Base-by-base conservation (phyloP, 2,329 filamentous ascomycete species). In the Nannizziopsis barbatae region DNA sequence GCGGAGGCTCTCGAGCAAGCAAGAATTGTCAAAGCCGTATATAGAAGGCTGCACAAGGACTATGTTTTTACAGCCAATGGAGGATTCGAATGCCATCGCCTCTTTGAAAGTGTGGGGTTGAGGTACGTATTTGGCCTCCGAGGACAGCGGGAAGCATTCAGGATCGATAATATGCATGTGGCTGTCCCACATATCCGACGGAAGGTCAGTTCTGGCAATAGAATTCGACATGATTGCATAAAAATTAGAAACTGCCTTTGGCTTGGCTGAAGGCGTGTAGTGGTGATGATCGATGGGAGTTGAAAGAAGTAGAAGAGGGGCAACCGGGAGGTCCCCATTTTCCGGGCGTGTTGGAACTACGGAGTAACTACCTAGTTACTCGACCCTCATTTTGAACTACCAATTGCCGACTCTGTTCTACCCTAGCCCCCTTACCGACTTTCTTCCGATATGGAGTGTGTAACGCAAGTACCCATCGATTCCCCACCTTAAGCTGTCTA, bases 81-180 rank as follows among this genome's bases (percentile, higher is more conserved):
- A 62, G 0, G 64, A 57, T 51, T 79, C 73, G 55, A 80, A 80
- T 2, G 58, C 51, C 30, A 72, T 61, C 15, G 76, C 76, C 30
- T 79, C 68, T 6, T 66, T 56, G 5, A 80, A 62, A 1, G 69
- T 74, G 55, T 77, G 72, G 10, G 68, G 55, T 32, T 44, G 35
- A 2, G 78, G 76, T 14, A 60, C 62, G 62, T 82, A 81, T 52
- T 66, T 62, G 31, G 77, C 76, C 27, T 64, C 57, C 6, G 66
- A 52, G 20, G 67, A 63, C 7, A 79, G 59, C 1, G 75, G 71
- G 57, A 75, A 81, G 6, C 60, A 59, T 15, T 63, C 57, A 0
- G 75, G 75, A 45, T 79, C 75, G 42, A 80, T 68, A 31, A 81
- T 71, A 58, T 82, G 79, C 75, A 81, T 81, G 59, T 81, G 78